phyloP scores from a whole-genome alignment of 371 early-diverging fungal genomes.

The Cladochytrium tenue region DNA sequence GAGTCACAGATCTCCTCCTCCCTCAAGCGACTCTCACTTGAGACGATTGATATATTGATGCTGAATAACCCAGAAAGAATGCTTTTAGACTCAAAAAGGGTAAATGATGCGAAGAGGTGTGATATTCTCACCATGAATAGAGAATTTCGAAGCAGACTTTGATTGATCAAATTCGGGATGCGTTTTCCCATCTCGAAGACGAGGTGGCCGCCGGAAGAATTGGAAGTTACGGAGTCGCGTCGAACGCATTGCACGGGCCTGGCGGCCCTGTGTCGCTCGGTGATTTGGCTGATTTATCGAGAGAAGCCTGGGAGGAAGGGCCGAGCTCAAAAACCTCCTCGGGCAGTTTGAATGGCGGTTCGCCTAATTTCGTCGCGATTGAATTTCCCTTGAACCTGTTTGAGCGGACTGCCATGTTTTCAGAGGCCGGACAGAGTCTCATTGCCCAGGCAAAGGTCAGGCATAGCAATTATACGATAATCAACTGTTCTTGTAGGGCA shows the following conservation, averaged over 20 bases:
- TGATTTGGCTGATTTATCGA: constrained; percentile 24
- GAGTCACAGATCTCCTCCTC: constrained; percentile 61
- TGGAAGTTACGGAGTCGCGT: constrained; percentile 71
- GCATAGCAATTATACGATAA: not conserved
- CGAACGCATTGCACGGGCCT: constrained; percentile 60
- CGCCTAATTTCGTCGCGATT: constrained; percentile 61
- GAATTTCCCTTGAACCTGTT: constrained; percentile 77
- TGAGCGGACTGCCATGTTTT: constrained; percentile 62
- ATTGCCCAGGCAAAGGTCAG: constrained; percentile 36
- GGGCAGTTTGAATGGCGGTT: not conserved
- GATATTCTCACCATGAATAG: not conserved
- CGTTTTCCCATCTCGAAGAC: constrained; percentile 64
- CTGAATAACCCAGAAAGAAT: constrained; percentile 80
- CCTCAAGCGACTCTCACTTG: constrained; percentile 59
- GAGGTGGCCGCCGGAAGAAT: constrained; percentile 65
- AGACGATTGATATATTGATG: constrained; percentile 72
- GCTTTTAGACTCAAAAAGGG: constrained; percentile 28
- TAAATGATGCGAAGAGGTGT: not conserved
- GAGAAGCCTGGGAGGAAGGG: not conserved
- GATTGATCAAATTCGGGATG: constrained; percentile 31
- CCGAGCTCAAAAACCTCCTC: not conserved
- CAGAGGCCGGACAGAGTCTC: constrained; percentile 34
- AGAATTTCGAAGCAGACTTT: constrained; percentile 7
- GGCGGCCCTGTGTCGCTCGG: constrained; percentile 45
- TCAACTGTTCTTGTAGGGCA: constrained; percentile 32